Conservation (phyloP, 2,329 filamentous ascomycete genomes). For the Cercospora zeina region DNA sequence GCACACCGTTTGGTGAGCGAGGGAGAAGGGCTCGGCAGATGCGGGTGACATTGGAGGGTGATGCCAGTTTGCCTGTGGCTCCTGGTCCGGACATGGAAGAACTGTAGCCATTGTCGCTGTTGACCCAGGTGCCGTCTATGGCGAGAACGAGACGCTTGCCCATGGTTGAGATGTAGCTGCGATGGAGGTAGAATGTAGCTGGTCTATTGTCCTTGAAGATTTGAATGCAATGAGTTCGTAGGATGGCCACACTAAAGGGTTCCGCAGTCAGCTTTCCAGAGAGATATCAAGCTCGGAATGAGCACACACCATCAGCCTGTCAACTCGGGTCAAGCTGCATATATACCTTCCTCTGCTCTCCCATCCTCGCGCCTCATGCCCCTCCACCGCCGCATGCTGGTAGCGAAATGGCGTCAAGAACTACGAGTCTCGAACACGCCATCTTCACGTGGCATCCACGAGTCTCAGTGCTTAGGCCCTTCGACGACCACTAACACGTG, state of each 20-base stretch:
- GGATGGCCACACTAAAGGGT: neutral
- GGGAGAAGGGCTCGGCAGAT: constrained; percentile 31
- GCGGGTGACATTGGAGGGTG: constrained; percentile 33
- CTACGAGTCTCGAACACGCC: constrained; percentile 5
- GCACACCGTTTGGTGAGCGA: constrained; percentile 25
- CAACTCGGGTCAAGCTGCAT: neutral
- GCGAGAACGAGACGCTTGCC: constrained; percentile 28
- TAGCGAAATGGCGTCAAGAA: neutral
- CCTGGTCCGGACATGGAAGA: constrained; percentile 16
- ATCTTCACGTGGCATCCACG: constrained; percentile 7
- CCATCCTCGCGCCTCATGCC: neutral
- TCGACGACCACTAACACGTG: constrained; percentile 8
- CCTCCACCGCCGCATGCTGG: neutral
- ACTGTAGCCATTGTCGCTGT: constrained; percentile 26
- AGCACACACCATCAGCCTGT: neutral
- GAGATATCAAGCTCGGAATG: neutral
- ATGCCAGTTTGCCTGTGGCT: constrained; percentile 19
- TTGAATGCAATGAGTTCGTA: neutral
- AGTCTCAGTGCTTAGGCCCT: neutral
- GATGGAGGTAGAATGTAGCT: neutral
- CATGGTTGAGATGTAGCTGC: constrained; percentile 1
- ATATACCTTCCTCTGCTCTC: neutral
- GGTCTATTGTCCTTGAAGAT: neutral
- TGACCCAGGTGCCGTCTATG: constrained; percentile 29
- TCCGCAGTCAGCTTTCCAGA: neutral